Evolutionary conservation across 495 filamentous ascomycete genomes (phyloP), one percentile per base, ranked within the genome.

Genomic region (Pseudoneurospora amorphoporcata): DNA sequence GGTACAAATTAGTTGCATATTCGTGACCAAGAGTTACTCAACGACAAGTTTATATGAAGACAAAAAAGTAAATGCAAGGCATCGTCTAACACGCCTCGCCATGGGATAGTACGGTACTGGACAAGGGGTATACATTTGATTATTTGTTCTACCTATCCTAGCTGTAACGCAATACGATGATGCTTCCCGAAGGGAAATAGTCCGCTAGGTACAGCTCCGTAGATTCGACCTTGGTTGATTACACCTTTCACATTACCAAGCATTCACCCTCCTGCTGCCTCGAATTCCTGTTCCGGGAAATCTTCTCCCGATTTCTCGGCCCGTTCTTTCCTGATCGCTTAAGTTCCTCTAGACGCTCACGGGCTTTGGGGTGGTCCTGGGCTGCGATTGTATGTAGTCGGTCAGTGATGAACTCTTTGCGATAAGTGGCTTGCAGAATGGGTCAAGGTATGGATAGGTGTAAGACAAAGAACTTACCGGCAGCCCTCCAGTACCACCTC

Each of bases 401-500:
- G 73, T 80, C 73, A 77, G 4, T 17, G 14, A 45, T n/a, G 53
- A 29, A 32, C 72, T 53, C 76, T 41, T 58, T 10, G 10, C 45
- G 9, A 53, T 58, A 5, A 40, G 39, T 40, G 39, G 39, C 39
- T 12, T 40, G 39, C 39, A 40, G 45, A 35, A 39, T 65, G 37
- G 39, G 39, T 39, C 7, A 39, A 39, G 29, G 10, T 58, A 29
- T 29, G 47, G 19, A 53, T 8, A 70, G 70, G 68, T 68, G 32
- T n/a, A 58, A 42, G 19, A 71, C 73, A 2, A 58, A 65, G 8
- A 47, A 91, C 95, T 90, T 83, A 98, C 95, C 92, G 82, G 95
- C 95, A 84, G 95, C 94, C 82, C 94, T 88, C 88, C 94, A 97
- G 83, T 99, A 99, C 95, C 95, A 99, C 76, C 93, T 87, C 84